Evolutionary conservation across 352 stramenopile species (phyloP).

Genomic region (Phytophthora nicotianae): DNA sequence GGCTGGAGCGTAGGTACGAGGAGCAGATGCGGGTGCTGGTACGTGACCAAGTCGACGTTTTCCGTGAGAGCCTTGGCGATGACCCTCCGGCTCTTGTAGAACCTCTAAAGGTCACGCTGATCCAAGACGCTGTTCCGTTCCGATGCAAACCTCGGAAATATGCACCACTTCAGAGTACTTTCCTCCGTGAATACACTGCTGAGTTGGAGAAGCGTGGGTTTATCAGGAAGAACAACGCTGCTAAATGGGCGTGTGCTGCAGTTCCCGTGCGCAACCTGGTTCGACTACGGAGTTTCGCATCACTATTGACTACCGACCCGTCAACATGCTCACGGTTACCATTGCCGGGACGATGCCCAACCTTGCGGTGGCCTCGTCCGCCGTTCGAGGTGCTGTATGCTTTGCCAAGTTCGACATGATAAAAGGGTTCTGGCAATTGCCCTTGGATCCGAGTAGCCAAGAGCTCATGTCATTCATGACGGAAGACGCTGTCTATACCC

Average conservation of each 20-base stretch:
- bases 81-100: slow-evolving; percentile 2
- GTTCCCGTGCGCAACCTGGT: slow-evolving; percentile 4
- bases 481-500: too few species aligned
- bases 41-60: slow-evolving; percentile 3
- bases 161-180: neutral
- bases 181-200: slow-evolving; percentile 4
- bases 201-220: slow-evolving; percentile 3
- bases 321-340: slow-evolving; percentile 3
- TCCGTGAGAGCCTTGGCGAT: neutral
- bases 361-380: too few species aligned
- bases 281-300: slow-evolving; percentile 5
- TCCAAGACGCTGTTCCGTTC: neutral
- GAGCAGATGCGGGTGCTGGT: neutral
- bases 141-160: slow-evolving; percentile 12
- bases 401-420: neutral
- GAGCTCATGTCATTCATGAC: neutral
- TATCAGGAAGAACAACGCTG: slow-evolving; percentile 6
- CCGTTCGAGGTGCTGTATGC: too few species aligned
- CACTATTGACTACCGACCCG: slow-evolving; percentile 7
- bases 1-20: neutral
- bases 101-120: slow-evolving; percentile 4
- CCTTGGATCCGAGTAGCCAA: neutral
- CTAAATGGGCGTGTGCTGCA: slow-evolving; percentile 4
- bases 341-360: slow-evolving; percentile 5
- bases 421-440: neutral